These are phyloP conservation scores for Teratosphaeria pseudoeucalypti DNA, from an alignment of 2,329 filamentous ascomycete species.

Conservation along the genomic window DNA sequence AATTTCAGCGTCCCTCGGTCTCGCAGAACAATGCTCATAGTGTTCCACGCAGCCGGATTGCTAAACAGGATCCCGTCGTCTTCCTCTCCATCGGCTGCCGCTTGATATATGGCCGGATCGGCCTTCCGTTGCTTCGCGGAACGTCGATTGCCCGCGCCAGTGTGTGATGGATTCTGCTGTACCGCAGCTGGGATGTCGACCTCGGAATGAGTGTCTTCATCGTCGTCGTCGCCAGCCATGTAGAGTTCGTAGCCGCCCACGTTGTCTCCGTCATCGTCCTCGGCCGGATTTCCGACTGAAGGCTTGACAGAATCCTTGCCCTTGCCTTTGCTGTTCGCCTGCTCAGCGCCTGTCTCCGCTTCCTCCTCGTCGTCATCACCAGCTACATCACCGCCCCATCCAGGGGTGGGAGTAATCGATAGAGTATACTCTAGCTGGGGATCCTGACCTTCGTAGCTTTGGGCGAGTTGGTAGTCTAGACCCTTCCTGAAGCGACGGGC, in stretches of 20 bases:
- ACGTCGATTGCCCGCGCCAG: slow-evolving; percentile 38
- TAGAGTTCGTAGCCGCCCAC: slow-evolving; percentile 79
- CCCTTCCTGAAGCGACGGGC: slow-evolving; percentile 80
- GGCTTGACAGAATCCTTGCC: slow-evolving; percentile 3
- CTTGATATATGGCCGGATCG: slow-evolving; percentile 82
- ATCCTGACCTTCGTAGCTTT: slow-evolving; percentile 61
- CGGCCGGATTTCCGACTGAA: slow-evolving; percentile 13
- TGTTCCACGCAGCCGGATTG: slow-evolving; percentile 72
- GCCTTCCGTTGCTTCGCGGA: slow-evolving; percentile 27
- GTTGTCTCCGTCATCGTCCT: slow-evolving; percentile 44
- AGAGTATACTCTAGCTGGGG: slow-evolving; percentile 80
- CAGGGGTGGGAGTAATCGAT: slow-evolving; percentile 70
- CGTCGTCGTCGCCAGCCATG: slow-evolving; percentile 66
- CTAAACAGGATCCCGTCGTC: slow-evolving; percentile 65
- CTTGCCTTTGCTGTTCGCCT: slow-evolving; percentile 27
- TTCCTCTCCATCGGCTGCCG: slow-evolving; percentile 51
- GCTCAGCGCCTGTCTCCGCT: slow-evolving; percentile 46
- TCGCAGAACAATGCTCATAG: slow-evolving; percentile 76
- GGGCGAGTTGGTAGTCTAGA: slow-evolving; percentile 86
- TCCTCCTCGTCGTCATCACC: slow-evolving; percentile 28
- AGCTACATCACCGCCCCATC: slow-evolving; percentile 66
- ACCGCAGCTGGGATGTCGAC: slow-evolving; percentile 25
- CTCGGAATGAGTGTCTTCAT: slow-evolving; percentile 35
- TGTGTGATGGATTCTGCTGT: slow-evolving; percentile 24
- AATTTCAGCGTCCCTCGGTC: slow-evolving; percentile 82